These are phyloP conservation scores for Thymus mandschuricus DNA, from an alignment of 257 asterid species.

Conservation along the genomic window DNA sequence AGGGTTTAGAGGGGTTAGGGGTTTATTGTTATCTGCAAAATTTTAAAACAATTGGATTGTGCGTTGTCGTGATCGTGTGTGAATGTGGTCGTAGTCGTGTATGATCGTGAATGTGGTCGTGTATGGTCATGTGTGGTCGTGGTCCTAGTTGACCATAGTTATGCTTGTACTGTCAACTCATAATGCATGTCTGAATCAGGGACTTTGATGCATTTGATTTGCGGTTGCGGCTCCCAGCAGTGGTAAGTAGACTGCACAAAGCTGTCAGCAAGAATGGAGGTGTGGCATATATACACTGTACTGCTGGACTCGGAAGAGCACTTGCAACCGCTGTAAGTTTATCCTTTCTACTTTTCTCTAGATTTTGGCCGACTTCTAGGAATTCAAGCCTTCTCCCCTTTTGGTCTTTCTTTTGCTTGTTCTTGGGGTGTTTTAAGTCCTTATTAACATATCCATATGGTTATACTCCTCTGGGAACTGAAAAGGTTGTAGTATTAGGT, in stretches of 20 bases:
- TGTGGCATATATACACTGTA: slow-evolving; percentile 89
- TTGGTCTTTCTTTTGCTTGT: neutral
- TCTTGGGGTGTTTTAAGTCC: neutral
- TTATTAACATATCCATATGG: neutral
- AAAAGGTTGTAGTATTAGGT: neutral
- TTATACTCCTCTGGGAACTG: neutral
- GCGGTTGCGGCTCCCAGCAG: slow-evolving; percentile 87
- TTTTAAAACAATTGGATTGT: no score
- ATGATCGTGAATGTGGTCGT: no score
- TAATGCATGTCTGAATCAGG: slow-evolving; percentile 49
- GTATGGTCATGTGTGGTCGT: no score
- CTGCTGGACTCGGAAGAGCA: slow-evolving; percentile 99
- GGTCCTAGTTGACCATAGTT: neutral
- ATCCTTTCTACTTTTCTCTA: slow-evolving; percentile 16
- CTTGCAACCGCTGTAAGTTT: slow-evolving; percentile 82
- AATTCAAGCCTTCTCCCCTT: neutral
- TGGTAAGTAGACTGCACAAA: slow-evolving; percentile 73
- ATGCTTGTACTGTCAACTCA: slow-evolving; percentile 1
- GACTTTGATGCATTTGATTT: slow-evolving; percentile 94
- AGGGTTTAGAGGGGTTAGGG: no score
- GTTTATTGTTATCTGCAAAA: no score
- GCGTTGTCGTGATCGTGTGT: no score
- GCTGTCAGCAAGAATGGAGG: slow-evolving; percentile 79
- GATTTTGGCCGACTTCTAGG: neutral
- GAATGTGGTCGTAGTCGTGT: no score